These are phyloP conservation scores for Corylus avellana DNA, from an alignment of 306 rosid species.

Conservation along the genomic window DNA sequence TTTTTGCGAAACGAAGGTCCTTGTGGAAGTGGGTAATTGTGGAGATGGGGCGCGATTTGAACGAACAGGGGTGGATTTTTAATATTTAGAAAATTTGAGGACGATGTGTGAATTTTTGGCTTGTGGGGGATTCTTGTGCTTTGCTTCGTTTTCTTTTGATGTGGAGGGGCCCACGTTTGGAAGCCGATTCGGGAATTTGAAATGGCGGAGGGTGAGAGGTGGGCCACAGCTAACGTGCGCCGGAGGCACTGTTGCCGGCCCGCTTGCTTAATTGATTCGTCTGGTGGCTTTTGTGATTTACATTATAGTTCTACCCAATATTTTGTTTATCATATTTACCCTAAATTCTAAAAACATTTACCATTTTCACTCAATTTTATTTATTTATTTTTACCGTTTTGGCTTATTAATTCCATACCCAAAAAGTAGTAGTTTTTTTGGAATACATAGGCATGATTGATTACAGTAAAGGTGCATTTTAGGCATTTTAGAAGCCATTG, in stretches of 20 bases:
- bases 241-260: conserved; percentile 38
- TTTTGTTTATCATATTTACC: too few species aligned
- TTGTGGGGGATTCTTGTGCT: neutral
- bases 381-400: too few species aligned
- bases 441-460: too few species aligned
- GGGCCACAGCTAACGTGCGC: conserved; percentile 27
- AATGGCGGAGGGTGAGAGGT: conserved; percentile 14
- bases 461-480: too few species aligned
- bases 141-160: neutral
- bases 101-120: neutral
- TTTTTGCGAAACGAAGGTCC: conserved; percentile 39
- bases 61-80: conserved; percentile 9
- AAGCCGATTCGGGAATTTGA: conserved; percentile 28
- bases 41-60: conserved; percentile 38
- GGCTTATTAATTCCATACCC: too few species aligned
- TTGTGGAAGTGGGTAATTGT: conserved; percentile 16
- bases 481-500: too few species aligned
- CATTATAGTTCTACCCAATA: too few species aligned
- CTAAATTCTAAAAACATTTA: too few species aligned
- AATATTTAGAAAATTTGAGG: neutral
- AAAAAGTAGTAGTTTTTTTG: too few species aligned
- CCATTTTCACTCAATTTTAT: too few species aligned
- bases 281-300: conserved; percentile 17
- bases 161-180: conserved; percentile 19
- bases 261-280: neutral